Base-by-base conservation (phyloP, 805 yeast species). In the Candida piceae region DNA sequence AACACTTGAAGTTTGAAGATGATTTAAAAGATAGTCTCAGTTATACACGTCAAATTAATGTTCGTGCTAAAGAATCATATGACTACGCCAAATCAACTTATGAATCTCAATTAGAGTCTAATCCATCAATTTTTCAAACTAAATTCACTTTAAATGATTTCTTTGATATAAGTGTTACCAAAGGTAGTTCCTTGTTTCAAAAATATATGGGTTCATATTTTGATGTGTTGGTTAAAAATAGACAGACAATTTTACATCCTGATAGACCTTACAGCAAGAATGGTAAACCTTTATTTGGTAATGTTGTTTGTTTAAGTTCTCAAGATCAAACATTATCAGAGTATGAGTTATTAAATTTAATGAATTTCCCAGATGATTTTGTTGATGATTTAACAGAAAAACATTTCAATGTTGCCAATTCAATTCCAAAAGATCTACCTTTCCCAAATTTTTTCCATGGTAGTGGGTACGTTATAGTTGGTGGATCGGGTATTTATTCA, bases 401-500 rank as follows among this genome's bases (percentile, higher is more conserved):
- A 3, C 83, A 78, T 50, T 32, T 46, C 5, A 51, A 51, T 27
- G 70, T 73, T 12, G 64, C 70, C 18, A 51, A 53, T 4, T 55
- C 56, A 21, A 53, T 78, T 57, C 82, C 80, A 0, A 63, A 63
- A 3, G 58, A 58, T 39, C 41, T 58, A 4, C 45, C 51, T 2
- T 26, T 42, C 16, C 39, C 38, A 2, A 29, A 46, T 5, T 45
- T 51, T 20, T 55, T 42, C 40, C 18, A 22, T 12, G 53, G 53
- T 6, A 30, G 27, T 16, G 54, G 54, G 0, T 49, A 46, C 25
- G 69, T 62, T 3, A 55, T 64, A 49, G 52, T 64, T 29, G 70
- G 68, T 16, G 70, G 69, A 25, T 67, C 66, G 27, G 67, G 66
- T 5, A 35, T 53, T 7, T 55, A 53, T 38, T 49, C 64, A 20